Base-by-base conservation (phyloP, 306 rosid species). In the Cyclanthera cordifolia region DNA sequence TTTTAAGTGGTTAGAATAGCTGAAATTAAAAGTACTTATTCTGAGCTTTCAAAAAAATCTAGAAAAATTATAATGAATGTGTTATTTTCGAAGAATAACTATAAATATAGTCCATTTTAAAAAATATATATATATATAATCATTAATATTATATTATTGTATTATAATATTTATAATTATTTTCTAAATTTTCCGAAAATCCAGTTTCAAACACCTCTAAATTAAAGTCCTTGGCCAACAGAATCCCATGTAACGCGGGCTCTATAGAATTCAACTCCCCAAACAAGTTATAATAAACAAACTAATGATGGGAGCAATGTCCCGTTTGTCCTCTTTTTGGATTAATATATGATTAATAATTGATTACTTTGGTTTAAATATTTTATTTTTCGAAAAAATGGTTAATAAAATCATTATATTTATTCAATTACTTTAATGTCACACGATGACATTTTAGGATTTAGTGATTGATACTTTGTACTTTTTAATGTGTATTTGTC, bases 391-490 rank as follows among this genome's bases (percentile, higher is more conserved):
- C 43, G n/a, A n/a, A n/a, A n/a, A n/a, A n/a, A n/a, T n/a, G n/a
- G n/a, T n/a, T n/a, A n/a, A n/a, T n/a, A n/a, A n/a, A n/a, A n/a
- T n/a, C 70, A 23, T 41, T 64, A 43, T 64, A 41, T 39, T 60
- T 41, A 43, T 64, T 64, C 53, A 21, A 64, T 64, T 60, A 64
- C 11, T 64, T 64, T 64, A 64, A 32, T 43, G 5, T 43, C 70
- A 64, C 70, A 64, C 70, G 70, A 6, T 53, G 70, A 64, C 43
- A 41, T 64, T 43, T 64, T 0, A 64, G 53, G 70, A 64, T 64
- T 64, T 2, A 41, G 37, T 41, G 32, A 13, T 64, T 20, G 13
- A 64, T 64, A 21, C 6, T 1, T 39, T 43, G 37, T 64, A 64
- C 53, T 64, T 20, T 19, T 12, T 34, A 32, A 59, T 32, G 3